Base-by-base conservation (phyloP, 2,329 filamentous ascomycete species). In the Colletotrichum kahawae region DNA sequence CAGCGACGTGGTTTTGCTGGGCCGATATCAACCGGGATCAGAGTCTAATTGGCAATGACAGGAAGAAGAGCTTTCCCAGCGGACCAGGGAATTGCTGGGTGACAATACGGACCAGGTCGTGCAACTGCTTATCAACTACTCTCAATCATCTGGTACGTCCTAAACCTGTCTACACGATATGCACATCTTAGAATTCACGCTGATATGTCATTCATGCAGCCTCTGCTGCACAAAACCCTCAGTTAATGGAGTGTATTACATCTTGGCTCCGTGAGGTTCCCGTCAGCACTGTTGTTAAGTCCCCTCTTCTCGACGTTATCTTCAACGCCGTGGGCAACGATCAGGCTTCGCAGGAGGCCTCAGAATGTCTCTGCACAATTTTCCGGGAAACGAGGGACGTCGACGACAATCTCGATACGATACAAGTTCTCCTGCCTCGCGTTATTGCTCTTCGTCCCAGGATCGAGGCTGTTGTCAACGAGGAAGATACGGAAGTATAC, bases 181-280 rank as follows among this genome's bases (percentile, higher is more conserved):
- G 18, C 18, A 33, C n/a, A 18, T 16, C 21, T 43, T 63, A 43
- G 31, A 43, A 14, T 29, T n/a, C n/a, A 27, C 14, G 14, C 33
- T 43, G 29, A 63, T 24, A 24, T 43, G 7, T 10, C 14, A 10
- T 70, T 48, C 60, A 14, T 51, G 43, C 80, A 95, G 95, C 90
- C 66, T 87, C 92, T 63, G 95, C 96, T 29, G 91, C 95, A 10
- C 93, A 93, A 77, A 98, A 98, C 81, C 96, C 96, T 4, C 94
- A 96, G 81, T 90, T 99, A 63, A 92, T 98, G 83, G 95, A 98
- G 80, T 98, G 97, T 83, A 95, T 98, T 79, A 97, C 95, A 36
- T 98, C 97, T 4, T 99, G 97, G 97, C 90, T 98, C 78, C 92
- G 95, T 79, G 97, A 99, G 85, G 95, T 99, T 8, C 95, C 96